These are phyloP conservation scores for Trichoderma orchidacearum DNA, from an alignment of 495 filamentous ascomycete species.

Conservation along the genomic window DNA sequence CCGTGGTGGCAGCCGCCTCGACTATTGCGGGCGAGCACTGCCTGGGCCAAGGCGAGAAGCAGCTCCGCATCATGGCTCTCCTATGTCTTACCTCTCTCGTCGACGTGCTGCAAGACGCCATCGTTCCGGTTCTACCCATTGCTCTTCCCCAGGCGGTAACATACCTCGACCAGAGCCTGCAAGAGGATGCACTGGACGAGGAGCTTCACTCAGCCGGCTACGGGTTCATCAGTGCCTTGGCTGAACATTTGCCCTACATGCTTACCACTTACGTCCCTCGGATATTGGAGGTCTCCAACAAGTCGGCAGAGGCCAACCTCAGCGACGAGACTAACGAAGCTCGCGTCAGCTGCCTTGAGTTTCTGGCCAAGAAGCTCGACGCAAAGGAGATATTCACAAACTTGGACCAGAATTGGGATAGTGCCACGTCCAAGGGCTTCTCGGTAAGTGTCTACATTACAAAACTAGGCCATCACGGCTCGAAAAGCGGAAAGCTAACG, in stretches of 20 bases:
- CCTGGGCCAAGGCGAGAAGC: slow-evolving; percentile 56
- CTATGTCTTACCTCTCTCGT: slow-evolving; percentile 79
- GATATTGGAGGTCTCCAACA: slow-evolving; percentile 52
- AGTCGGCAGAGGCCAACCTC: slow-evolving; percentile 45
- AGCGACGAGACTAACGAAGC: slow-evolving; percentile 45
- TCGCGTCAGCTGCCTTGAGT: slow-evolving; percentile 51
- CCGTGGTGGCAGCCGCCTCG: slow-evolving; percentile 50
- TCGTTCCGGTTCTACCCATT: slow-evolving; percentile 69
- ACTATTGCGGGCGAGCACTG: slow-evolving; percentile 65
- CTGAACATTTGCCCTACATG: slow-evolving; percentile 76
- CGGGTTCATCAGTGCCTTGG: slow-evolving; percentile 61
- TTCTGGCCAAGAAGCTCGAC: slow-evolving; percentile 61
- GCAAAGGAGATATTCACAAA: slow-evolving; percentile 50
- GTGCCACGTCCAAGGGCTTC: slow-evolving; percentile 44
- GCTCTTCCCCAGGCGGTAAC: slow-evolving; percentile 56
- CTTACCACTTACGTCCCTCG: slow-evolving; percentile 59
- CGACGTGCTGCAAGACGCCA: slow-evolving; percentile 69
- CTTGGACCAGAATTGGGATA: slow-evolving; percentile 53
- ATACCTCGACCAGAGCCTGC: slow-evolving; percentile 50
- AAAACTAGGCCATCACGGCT: neutral
- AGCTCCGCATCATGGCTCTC: slow-evolving; percentile 67
- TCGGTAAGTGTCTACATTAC: slow-evolving; percentile 31
- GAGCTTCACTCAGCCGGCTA: slow-evolving; percentile 71
- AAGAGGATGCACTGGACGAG: slow-evolving; percentile 33
- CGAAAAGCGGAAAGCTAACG: slow-evolving; percentile 7